phyloP scores from a whole-genome alignment of 108 stramenopile genomes.

The Nitzschia sp. region DNA sequence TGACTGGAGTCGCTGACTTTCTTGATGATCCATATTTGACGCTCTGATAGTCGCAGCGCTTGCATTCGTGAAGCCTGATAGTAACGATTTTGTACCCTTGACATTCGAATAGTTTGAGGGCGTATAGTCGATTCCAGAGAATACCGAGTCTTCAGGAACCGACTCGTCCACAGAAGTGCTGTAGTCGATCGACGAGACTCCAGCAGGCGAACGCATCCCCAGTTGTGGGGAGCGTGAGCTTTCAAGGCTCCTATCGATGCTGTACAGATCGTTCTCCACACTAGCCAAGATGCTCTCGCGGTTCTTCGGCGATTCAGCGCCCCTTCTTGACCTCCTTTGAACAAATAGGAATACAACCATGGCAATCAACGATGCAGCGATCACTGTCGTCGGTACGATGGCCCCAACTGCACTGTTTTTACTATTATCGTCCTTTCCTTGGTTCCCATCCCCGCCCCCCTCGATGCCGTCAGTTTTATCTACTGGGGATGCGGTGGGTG shows the following conservation, averaged over 20 bases:
- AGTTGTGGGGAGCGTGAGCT: conserved; percentile 10
- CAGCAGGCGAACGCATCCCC: not conserved
- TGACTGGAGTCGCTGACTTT: not conserved
- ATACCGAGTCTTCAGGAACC: conserved; percentile 18
- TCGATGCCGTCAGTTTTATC: not conserved
- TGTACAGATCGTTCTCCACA: conserved; percentile 29
- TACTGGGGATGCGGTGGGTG: conserved; percentile 6
- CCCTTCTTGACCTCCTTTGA: conserved; percentile 10
- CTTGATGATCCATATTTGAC: conserved; percentile 13
- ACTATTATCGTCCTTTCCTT: not conserved
- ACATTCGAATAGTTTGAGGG: not conserved
- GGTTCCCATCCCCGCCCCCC: not conserved
- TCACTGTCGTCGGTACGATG: conserved; percentile 22
- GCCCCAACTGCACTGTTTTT: not conserved
- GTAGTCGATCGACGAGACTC: conserved; percentile 16
- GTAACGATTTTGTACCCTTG: conserved; percentile 6
- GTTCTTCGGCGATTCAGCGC: conserved; percentile 12
- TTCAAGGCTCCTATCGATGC: conserved; percentile 35
- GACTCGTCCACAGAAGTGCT: conserved; percentile 20
- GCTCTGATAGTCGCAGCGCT: conserved; percentile 27
- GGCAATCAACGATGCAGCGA: conserved; percentile 27
- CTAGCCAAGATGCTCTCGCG: conserved; percentile 3
- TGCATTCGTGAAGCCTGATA: conserved; percentile 24
- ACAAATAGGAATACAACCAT: conserved; percentile 29
- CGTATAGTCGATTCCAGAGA: conserved; percentile 4